phyloP scores from a whole-genome alignment of 2,329 filamentous ascomycete genomes.

The Aspergillus awamori region DNA sequence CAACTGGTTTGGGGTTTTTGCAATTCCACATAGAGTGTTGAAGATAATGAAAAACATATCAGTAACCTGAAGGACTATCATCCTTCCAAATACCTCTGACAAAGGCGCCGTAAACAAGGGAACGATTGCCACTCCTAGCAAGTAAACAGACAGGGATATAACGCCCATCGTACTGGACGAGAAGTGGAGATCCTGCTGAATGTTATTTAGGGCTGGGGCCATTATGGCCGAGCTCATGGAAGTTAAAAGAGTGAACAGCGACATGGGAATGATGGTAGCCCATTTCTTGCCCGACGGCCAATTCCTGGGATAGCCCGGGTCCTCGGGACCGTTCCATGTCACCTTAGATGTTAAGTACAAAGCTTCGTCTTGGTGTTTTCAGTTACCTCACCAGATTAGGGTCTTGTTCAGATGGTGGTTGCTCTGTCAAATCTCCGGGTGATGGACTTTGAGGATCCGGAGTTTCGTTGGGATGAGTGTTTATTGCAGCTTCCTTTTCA shows the following conservation, averaged over 20 bases:
- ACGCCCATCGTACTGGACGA: conserved; percentile 46
- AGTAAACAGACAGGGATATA: conserved; percentile 58
- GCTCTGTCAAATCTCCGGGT: not conserved
- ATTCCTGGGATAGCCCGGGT: conserved; percentile 53
- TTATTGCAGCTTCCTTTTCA: not conserved
- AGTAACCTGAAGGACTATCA: conserved; percentile 56
- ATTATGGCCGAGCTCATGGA: conserved; percentile 66
- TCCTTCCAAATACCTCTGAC: conserved; percentile 60
- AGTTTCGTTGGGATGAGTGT: not conserved
- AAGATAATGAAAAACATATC: conserved; percentile 61
- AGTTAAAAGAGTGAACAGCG: conserved; percentile 63
- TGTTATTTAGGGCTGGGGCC: conserved; percentile 53
- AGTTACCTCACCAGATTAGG: not conserved
- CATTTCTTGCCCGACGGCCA: conserved; percentile 61
- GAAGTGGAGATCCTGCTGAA: conserved; percentile 59
- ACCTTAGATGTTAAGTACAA: conserved; percentile 19
- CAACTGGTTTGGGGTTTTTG: conserved; percentile 55
- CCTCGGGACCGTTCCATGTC: conserved; percentile 57
- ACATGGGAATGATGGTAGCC: conserved; percentile 57
- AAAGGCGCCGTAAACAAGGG: conserved; percentile 56
- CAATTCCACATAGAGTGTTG: conserved; percentile 62
- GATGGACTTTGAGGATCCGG: not conserved
- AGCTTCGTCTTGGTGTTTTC: not conserved
- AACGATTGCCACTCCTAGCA: conserved; percentile 57
- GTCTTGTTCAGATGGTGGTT: not conserved